Evolutionary conservation across 73 alveolate genomes (phyloP).

Genomic region (Paramecium tetraurelia): DNA sequence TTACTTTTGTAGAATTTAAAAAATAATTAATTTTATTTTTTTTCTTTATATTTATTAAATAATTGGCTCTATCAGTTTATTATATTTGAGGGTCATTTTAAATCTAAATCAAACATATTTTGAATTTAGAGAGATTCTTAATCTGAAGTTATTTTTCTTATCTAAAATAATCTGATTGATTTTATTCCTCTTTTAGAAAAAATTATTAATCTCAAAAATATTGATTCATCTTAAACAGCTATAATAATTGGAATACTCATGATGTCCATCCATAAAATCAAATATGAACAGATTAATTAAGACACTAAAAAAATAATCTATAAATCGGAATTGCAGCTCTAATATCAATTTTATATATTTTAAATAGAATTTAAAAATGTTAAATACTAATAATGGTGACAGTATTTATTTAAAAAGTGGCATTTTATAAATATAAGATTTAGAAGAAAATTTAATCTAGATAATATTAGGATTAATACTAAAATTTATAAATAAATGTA

Average conservation of each 20-base stretch:
- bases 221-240: not conserved
- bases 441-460: too few species aligned
- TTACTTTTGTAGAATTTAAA: not conserved
- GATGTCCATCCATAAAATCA: not conserved
- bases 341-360: not conserved
- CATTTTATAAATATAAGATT: too few species aligned
- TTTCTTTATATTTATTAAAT: not conserved
- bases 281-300: not conserved
- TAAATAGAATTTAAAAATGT: not conserved
- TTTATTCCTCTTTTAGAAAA: not conserved
- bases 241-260: not conserved
- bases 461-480: not conserved
- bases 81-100: too few species aligned
- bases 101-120: too few species aligned
- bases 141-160: not conserved
- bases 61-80: too few species aligned
- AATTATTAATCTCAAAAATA: not conserved
- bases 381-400: too few species aligned
- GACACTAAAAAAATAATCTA: not conserved
- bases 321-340: not conserved
- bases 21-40: not conserved
- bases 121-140: too few species aligned
- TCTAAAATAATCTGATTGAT: not conserved
- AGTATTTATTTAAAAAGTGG: too few species aligned
- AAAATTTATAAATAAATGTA: not conserved